These are phyloP conservation scores for Cystobasidium slooffiae DNA, from an alignment of 1,284 basidiomycete genomes.

Conservation along the genomic window DNA sequence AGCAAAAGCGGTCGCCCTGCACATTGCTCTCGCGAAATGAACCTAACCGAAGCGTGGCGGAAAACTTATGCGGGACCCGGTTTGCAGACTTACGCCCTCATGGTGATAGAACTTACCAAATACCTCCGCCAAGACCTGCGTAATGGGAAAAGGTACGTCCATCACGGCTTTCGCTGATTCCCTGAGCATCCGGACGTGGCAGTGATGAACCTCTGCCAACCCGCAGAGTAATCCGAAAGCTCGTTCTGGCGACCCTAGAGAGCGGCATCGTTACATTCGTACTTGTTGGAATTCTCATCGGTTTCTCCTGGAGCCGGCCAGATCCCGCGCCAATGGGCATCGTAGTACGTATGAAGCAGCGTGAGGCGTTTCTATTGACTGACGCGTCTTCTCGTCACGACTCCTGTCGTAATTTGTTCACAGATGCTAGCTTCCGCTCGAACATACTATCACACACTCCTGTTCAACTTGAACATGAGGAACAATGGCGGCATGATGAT, in stretches of 20 bases:
- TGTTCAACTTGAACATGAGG: conserved; percentile 3
- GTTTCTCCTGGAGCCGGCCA: not conserved
- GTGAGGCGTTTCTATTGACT: not conserved
- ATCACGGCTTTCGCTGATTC: not conserved
- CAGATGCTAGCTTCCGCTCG: not conserved
- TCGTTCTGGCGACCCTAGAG: not conserved
- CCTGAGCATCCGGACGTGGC: not conserved
- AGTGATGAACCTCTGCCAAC: not conserved
- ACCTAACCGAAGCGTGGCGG: not conserved
- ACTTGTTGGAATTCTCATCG: not conserved
- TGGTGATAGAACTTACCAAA: not conserved
- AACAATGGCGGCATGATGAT: conserved; percentile 2
- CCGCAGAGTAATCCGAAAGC: not conserved
- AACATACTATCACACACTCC: not conserved
- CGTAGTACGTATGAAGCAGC: not conserved
- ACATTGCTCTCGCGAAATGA: not conserved
- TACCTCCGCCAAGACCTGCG: not conserved
- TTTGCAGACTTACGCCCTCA: not conserved
- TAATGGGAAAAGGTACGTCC: not conserved
- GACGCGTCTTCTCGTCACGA: not conserved
- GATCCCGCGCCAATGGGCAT: not conserved
- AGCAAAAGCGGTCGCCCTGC: not conserved
- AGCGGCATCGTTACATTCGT: not conserved
- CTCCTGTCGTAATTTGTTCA: not conserved
- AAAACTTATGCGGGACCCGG: not conserved